These are phyloP conservation scores for Linum lewisii DNA, from an alignment of 345 rosid species.

Conservation along the genomic window DNA sequence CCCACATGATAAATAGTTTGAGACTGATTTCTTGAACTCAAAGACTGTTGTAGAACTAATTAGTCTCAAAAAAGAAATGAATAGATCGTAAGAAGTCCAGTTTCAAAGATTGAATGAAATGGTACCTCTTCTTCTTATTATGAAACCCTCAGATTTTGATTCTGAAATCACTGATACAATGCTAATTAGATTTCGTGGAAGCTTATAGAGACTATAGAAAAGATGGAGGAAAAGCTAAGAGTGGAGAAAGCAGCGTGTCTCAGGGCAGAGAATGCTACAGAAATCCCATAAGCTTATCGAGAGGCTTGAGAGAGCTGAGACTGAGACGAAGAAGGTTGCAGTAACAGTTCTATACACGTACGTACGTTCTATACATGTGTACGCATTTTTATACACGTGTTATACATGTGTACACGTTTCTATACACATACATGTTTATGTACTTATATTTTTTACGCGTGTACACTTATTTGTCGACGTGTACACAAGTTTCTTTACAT, in stretches of 20 bases:
- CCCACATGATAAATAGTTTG: constrained; percentile 45
- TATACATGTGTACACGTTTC: no score
- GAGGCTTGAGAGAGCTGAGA: constrained; percentile 56
- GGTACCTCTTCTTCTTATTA: constrained; percentile 23
- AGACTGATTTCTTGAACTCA: constrained; percentile 35
- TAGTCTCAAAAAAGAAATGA: constrained; percentile 53
- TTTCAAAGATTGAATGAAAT: constrained; percentile 55
- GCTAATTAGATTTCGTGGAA: constrained; percentile 71
- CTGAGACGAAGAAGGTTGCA: constrained; percentile 42
- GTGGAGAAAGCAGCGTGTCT: constrained; percentile 77
- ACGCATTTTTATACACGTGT: no score
- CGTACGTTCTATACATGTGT: no score
- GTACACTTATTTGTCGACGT: no score
- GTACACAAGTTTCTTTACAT: no score
- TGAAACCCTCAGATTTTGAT: no score
- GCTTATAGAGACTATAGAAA: constrained; percentile 53
- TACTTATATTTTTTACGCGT: no score
- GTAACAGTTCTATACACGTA: no score
- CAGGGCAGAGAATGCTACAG: constrained; percentile 51
- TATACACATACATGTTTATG: no score
- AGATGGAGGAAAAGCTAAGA: constrained; percentile 62
- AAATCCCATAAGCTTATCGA: constrained; percentile 58
- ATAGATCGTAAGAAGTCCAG: constrained; percentile 47
- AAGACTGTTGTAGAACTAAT: constrained; percentile 42
- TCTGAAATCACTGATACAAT: no score